These are phyloP conservation scores for Quercus bicolor DNA, from an alignment of 306 rosid genomes.

Conservation along the genomic window DNA sequence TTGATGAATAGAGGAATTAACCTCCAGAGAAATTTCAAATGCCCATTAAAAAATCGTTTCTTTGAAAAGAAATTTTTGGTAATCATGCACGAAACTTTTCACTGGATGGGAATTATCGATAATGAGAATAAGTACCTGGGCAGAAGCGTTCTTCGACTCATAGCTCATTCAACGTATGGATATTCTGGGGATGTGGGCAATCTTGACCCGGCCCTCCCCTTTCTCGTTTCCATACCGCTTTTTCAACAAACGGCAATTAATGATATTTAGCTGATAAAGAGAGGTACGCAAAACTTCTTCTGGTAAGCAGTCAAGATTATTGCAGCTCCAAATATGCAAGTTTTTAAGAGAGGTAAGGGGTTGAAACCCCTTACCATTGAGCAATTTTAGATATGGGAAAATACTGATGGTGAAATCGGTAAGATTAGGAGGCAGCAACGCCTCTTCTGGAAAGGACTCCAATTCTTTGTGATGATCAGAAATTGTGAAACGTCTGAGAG, in stretches of 20 bases:
- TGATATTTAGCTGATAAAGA: neutral
- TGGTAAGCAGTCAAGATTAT: conserved; percentile 8
- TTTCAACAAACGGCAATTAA: neutral
- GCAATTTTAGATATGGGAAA: neutral
- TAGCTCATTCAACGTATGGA: rapidly evolving
- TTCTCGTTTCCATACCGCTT: neutral
- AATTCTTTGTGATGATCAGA: rapidly evolving
- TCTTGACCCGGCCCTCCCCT: neutral
- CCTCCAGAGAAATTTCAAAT: too few relatives aligned
- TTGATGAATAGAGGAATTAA: too few relatives aligned
- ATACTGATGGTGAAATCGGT: rapidly evolving
- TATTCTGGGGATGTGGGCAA: neutral
- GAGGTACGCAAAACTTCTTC: neutral
- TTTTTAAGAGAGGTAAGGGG: conserved; percentile 14
- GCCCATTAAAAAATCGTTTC: too few relatives aligned
- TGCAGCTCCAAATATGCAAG: rapidly evolving
- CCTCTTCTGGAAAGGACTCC: neutral
- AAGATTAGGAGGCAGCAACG: neutral
- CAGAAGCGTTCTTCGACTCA: too few relatives aligned
- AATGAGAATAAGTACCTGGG: too few relatives aligned
- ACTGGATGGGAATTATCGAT: too few relatives aligned
- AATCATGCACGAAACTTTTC: too few relatives aligned
- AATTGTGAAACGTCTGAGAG: too few relatives aligned
- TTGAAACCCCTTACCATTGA: conserved; percentile 21
- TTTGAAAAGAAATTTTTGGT: too few relatives aligned